These are phyloP conservation scores for Leptodontidium sp. DNA, from an alignment of 2,329 filamentous ascomycete species.

Conservation along the genomic window DNA sequence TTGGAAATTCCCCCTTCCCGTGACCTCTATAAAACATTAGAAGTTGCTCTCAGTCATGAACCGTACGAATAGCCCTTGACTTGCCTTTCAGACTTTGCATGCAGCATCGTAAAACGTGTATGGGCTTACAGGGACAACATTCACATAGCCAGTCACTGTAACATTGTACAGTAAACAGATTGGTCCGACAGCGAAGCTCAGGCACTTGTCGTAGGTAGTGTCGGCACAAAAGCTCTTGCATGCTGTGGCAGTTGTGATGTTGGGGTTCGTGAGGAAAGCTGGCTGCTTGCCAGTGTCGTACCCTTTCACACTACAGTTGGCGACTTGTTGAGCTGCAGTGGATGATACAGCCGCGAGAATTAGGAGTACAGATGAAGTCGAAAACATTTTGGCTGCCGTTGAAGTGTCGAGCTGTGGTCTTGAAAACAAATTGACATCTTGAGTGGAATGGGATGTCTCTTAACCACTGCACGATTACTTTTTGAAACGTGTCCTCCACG, in stretches of 20 bases:
- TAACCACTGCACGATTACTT: background rate
- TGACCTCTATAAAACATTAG: background rate
- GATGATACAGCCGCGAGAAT: background rate
- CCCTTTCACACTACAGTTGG: slow-evolving; percentile 12
- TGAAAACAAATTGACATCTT: too few species aligned
- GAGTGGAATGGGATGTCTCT: background rate
- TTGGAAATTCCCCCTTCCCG: background rate
- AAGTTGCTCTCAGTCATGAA: too few species aligned
- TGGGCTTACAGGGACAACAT: background rate
- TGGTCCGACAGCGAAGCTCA: slow-evolving; percentile 5
- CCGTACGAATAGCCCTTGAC: background rate
- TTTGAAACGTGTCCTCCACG: slow-evolving; percentile 6
- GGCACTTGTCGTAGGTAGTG: background rate
- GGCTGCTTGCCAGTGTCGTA: slow-evolving; percentile 11
- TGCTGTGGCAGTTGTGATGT: background rate
- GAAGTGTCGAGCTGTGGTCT: background rate
- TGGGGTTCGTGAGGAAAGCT: slow-evolving; percentile 5
- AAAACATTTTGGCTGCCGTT: background rate
- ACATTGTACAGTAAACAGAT: slow-evolving; percentile 11
- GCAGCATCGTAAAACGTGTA: slow-evolving; percentile 12
- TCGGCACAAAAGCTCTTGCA: slow-evolving; percentile 7
- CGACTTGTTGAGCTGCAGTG: background rate
- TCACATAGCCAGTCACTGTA: slow-evolving; percentile 4
- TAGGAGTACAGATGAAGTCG: background rate
- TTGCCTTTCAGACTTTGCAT: background rate